phyloP scores from a whole-genome alignment of 768 basidiomycete species.

The Tricholoma hemisulphureum region DNA sequence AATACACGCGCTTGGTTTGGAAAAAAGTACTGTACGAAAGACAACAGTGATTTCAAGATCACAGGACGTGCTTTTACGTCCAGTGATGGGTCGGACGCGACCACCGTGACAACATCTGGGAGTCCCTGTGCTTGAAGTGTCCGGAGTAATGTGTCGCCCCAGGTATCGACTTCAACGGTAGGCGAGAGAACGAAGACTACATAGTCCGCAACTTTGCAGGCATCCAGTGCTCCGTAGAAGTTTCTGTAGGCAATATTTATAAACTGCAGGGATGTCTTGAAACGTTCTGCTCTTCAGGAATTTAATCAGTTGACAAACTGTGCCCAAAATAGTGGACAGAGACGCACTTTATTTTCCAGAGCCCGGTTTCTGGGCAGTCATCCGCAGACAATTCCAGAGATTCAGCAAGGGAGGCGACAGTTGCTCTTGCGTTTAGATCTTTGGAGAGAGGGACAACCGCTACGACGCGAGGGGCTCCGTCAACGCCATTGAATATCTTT shows the following conservation, averaged over 20 bases:
- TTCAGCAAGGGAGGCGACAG: slow-evolving; percentile 56
- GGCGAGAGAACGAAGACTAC: slow-evolving; percentile 83
- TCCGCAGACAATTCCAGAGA: slow-evolving; percentile 55
- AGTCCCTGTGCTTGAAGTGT: slow-evolving; percentile 89
- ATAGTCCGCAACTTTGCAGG: slow-evolving; percentile 87
- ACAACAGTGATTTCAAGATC: slow-evolving; percentile 84
- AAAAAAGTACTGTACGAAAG: slow-evolving; percentile 94
- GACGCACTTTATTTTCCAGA: slow-evolving; percentile 69
- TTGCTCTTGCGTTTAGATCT: slow-evolving; percentile 54
- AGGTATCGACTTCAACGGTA: slow-evolving; percentile 73
- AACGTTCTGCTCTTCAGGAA: slow-evolving; percentile 69
- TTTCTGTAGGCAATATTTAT: slow-evolving; percentile 69
- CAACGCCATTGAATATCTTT: slow-evolving; percentile 75
- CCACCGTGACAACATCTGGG: slow-evolving; percentile 75
- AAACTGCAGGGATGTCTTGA: slow-evolving; percentile 90
- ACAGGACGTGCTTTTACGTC: slow-evolving; percentile 64
- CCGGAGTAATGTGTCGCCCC: slow-evolving; percentile 86
- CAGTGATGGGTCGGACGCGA: slow-evolving; percentile 52
- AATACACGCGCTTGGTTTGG: slow-evolving; percentile 76
- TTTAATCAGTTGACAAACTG: slow-evolving; percentile 1
- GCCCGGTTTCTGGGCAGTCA: slow-evolving; percentile 50
- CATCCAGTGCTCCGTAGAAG: slow-evolving; percentile 79
- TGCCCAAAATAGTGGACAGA: background rate
- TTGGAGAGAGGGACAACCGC: slow-evolving; percentile 81
- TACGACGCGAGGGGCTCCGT: slow-evolving; percentile 82